Conservation (phyloP, 805 yeast species). For the Hyphopichia homilentoma region DNA sequence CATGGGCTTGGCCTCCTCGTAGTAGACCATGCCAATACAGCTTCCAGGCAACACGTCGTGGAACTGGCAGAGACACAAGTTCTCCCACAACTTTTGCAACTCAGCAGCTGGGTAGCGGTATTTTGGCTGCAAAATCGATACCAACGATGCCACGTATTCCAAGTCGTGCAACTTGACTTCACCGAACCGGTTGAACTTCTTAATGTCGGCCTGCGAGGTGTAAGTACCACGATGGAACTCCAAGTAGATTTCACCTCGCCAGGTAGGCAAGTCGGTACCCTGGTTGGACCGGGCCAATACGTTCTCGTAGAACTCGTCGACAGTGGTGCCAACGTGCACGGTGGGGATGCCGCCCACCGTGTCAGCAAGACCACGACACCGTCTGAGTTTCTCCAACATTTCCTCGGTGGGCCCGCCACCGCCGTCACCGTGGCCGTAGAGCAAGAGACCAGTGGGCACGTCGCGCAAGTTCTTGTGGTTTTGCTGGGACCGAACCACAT, state of each 20-base stretch:
- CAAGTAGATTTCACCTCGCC: conserved; percentile 92
- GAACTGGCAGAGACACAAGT: conserved; percentile 85
- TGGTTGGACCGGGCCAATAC: conserved; percentile 58
- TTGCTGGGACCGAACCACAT: conserved; percentile 71
- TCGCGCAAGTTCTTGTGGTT: conserved; percentile 83
- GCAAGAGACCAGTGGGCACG: conserved; percentile 74
- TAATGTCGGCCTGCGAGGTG: conserved; percentile 87
- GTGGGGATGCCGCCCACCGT: conserved; percentile 78
- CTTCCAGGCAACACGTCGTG: conserved; percentile 99
- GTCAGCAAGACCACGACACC: conserved; percentile 85
- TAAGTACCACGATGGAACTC: conserved; percentile 98
- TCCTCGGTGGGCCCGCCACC: conserved; percentile 98
- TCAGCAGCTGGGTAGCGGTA: conserved; percentile 72
- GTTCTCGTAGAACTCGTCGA: conserved; percentile 75
- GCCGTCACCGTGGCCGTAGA: conserved; percentile 95
- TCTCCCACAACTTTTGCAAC: conserved; percentile 78
- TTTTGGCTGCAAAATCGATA: conserved; percentile 49
- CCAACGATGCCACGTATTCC: conserved; percentile 76
- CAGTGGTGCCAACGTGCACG: conserved; percentile 71
- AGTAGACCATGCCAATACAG: conserved; percentile 85
- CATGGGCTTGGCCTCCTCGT: conserved; percentile 81
- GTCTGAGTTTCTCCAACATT: conserved; percentile 87
- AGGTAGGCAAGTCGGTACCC: conserved; percentile 70
- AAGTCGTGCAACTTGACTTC: conserved; percentile 81
- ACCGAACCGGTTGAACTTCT: conserved; percentile 70